These are phyloP conservation scores for Yamadazyma atlantica DNA, from an alignment of 1,139 yeast genomes.

Conservation along the genomic window DNA sequence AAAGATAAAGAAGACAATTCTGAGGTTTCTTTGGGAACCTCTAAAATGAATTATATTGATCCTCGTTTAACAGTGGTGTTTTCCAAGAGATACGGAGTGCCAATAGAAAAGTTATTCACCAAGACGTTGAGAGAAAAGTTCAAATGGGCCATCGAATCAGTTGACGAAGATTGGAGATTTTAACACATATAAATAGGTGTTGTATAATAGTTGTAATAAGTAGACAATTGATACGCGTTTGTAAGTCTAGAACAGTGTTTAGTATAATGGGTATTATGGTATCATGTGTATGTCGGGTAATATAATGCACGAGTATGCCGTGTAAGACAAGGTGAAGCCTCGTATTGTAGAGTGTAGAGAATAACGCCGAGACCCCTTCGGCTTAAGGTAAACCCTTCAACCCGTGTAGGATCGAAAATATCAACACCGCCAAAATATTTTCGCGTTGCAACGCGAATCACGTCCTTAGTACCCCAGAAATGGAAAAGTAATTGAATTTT, in stretches of 20 bases:
- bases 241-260: too few relatives aligned
- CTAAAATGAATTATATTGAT: slow-evolving; percentile 92
- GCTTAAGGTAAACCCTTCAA: neutral
- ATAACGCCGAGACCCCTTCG: neutral
- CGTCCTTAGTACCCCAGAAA: neutral
- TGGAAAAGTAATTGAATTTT: neutral
- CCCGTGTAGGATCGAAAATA: slow-evolving; percentile 1
- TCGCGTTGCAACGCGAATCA: slow-evolving; percentile 2
- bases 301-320: too few relatives aligned
- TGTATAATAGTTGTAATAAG: slow-evolving; percentile 2
- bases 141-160: slow-evolving; percentile 93
- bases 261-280: too few relatives aligned
- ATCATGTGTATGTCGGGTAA: too few relatives aligned
- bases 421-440: neutral
- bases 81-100: slow-evolving; percentile 82
- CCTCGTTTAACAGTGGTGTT: slow-evolving; percentile 91
- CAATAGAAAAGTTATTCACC: slow-evolving; percentile 88
- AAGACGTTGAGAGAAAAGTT: slow-evolving; percentile 90
- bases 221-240: too few relatives aligned
- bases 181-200: slow-evolving; percentile 22
- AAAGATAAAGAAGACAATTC: slow-evolving; percentile 94
- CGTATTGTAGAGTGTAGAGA: too few relatives aligned
- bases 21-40: slow-evolving; percentile 89
- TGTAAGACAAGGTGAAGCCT: too few relatives aligned
- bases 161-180: slow-evolving; percentile 85